These are phyloP conservation scores for Aquilaria agallochum DNA, from an alignment of 441 rosid genomes.

Conservation along the genomic window DNA sequence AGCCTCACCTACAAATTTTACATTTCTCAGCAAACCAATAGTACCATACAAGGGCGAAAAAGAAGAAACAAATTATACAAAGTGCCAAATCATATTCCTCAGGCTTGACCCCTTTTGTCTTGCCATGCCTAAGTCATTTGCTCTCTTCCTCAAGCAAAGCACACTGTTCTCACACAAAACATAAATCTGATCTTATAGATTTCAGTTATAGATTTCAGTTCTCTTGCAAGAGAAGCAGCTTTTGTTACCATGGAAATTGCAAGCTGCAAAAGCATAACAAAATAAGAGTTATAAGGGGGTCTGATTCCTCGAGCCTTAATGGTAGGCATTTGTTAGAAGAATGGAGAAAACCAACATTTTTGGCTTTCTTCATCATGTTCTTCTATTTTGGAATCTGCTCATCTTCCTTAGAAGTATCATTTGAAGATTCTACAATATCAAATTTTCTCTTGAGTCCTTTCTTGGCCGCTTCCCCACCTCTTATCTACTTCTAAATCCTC, in stretches of 20 bases:
- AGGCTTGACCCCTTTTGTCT: slow-evolving; percentile 55
- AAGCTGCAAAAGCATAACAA: slow-evolving; percentile 37
- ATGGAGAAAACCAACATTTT: slow-evolving; percentile 37
- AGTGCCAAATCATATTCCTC: slow-evolving; percentile 93
- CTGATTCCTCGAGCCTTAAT: slow-evolving; percentile 9
- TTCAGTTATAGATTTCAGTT: slow-evolving; percentile 65
- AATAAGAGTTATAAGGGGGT: not conserved
- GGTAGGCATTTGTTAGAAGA: slow-evolving; percentile 27
- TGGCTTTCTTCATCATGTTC: slow-evolving; percentile 58
- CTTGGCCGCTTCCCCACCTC: slow-evolving; percentile 17
- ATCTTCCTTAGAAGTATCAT: slow-evolving; percentile 37
- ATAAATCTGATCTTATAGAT: slow-evolving; percentile 59
- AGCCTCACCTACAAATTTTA: slow-evolving; percentile 63
- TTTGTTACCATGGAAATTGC: slow-evolving; percentile 78
- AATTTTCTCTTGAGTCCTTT: slow-evolving; percentile 64
- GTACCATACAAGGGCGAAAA: not conserved
- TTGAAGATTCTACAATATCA: slow-evolving; percentile 32
- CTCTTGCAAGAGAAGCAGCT: slow-evolving; percentile 75
- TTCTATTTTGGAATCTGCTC: slow-evolving; percentile 33
- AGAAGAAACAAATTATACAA: not conserved
- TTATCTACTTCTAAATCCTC: slow-evolving; percentile 22
- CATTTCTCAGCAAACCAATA: slow-evolving; percentile 11
- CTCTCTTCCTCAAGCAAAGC: slow-evolving; percentile 80
- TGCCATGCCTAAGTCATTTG: slow-evolving; percentile 76
- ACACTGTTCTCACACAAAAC: slow-evolving; percentile 75